Percentiles rank a stretch among this genome's conserved stretches.
These are phyloP conservation scores for Mycosphaerella sp. DNA, from an alignment of 2,329 filamentous ascomycete genomes.

Conservation along the genomic window DNA sequence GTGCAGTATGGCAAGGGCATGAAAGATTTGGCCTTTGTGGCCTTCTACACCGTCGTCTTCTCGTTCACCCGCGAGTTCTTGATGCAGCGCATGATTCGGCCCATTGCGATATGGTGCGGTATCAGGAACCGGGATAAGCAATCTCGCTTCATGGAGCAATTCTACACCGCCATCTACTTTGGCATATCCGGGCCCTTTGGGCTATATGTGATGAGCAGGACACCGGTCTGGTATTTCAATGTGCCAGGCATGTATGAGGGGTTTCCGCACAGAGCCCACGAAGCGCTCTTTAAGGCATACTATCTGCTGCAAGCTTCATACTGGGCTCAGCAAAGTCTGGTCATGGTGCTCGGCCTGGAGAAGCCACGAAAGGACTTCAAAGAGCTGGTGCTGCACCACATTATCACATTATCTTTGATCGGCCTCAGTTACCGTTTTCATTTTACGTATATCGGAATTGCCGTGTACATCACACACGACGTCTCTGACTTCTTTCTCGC, in stretches of 20 bases:
- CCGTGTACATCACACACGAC: conserved; percentile 91
- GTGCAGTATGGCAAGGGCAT: conserved; percentile 81
- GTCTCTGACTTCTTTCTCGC: conserved; percentile 94
- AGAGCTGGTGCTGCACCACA: conserved; percentile 85
- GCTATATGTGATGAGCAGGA: conserved; percentile 82
- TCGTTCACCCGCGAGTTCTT: conserved; percentile 93
- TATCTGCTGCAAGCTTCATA: conserved; percentile 92
- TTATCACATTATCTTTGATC: conserved; percentile 80
- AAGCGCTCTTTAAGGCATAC: conserved; percentile 83
- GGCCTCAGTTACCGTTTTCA: conserved; percentile 88
- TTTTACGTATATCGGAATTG: conserved; percentile 90
- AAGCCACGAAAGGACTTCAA: conserved; percentile 93
- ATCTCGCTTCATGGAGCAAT: conserved; percentile 89
- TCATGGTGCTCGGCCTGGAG: conserved; percentile 78
- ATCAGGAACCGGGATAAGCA: conserved; percentile 71
- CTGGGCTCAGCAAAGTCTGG: conserved; percentile 91
- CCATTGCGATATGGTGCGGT: conserved; percentile 62
- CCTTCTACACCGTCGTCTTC: conserved; percentile 82
- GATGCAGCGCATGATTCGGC: conserved; percentile 83
- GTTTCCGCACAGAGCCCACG: conserved; percentile 77
- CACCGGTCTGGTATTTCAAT: conserved; percentile 96
- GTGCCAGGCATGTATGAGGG: conserved; percentile 81
- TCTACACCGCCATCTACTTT: conserved; percentile 92
- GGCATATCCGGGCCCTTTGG: conserved; percentile 73
- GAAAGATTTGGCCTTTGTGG: conserved; percentile 78